phyloP scores from a whole-genome alignment of 23 red algal species.

The Pyropia haitanensis region DNA sequence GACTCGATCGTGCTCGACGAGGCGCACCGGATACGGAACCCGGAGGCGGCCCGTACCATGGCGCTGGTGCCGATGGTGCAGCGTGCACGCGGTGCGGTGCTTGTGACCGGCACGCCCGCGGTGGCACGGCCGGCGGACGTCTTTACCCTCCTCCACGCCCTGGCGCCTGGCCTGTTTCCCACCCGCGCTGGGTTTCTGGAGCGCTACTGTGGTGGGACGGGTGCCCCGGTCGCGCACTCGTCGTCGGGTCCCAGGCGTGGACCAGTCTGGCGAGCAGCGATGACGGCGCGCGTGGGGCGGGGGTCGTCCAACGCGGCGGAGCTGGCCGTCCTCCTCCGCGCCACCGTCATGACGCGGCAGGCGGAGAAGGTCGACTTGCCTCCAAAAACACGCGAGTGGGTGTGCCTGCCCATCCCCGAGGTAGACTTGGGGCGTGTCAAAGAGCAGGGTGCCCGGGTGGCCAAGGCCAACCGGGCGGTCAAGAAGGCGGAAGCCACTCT shows the following conservation, averaged over 20 bases:
- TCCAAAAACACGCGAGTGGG: too few species aligned
- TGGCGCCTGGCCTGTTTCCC: not conserved
- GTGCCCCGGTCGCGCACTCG: slow-evolving; percentile 1
- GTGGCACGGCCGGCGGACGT: slow-evolving; percentile 20
- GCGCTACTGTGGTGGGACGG: slow-evolving; percentile 2
- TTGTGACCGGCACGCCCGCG: slow-evolving; percentile 26
- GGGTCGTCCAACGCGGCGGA: slow-evolving; percentile 10
- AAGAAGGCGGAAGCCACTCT: too few species aligned
- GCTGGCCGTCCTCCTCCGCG: too few species aligned
- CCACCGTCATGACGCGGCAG: too few species aligned
- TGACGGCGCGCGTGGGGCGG: slow-evolving; percentile 5
- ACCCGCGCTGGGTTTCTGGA: slow-evolving; percentile 3
- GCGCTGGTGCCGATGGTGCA: slow-evolving; percentile 3
- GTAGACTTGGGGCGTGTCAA: too few species aligned
- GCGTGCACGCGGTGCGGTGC: slow-evolving; percentile 3
- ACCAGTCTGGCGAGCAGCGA: slow-evolving; percentile 1
- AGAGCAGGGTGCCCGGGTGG: too few species aligned
- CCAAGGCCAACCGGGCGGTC: too few species aligned
- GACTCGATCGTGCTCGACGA: slow-evolving; percentile 22
- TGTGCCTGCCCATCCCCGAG: too few species aligned
- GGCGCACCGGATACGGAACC: slow-evolving; percentile 14
- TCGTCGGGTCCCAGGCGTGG: too few species aligned
- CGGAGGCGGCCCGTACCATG: not conserved
- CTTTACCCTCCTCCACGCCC: slow-evolving; percentile 9
- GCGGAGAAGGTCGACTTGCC: too few species aligned